Evolutionary conservation across 176 grass and related monocot species (phyloP).

Genomic region (Tillandsia leiboldiana): DNA sequence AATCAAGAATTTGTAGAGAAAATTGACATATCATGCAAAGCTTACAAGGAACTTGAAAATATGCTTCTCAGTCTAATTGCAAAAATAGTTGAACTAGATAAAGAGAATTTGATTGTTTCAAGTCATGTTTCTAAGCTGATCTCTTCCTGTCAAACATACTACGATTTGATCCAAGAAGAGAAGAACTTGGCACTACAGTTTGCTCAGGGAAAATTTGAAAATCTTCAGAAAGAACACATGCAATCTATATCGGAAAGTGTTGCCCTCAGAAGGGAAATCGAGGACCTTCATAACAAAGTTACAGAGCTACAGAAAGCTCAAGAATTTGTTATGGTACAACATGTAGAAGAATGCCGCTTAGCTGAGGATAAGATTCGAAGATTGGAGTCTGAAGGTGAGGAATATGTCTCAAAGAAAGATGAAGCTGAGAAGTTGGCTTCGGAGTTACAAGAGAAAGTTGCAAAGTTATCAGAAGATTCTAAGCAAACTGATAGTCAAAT

Average conservation of each 20-base stretch:
- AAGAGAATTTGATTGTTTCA: slow-evolving; percentile 48
- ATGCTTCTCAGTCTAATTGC: slow-evolving; percentile 37
- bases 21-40: slow-evolving; percentile 43
- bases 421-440: slow-evolving; percentile 42
- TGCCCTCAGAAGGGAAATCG: slow-evolving; percentile 48
- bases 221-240: slow-evolving; percentile 41
- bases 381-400: slow-evolving; percentile 59
- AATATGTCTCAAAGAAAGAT: slow-evolving; percentile 45
- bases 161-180: slow-evolving; percentile 57
- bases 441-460: slow-evolving; percentile 64
- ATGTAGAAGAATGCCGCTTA: slow-evolving; percentile 75
- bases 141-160: slow-evolving; percentile 51
- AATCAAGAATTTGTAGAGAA: slow-evolving; percentile 47
- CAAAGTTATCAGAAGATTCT: slow-evolving; percentile 50
- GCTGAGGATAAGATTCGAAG: slow-evolving; percentile 72
- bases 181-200: slow-evolving; percentile 39
- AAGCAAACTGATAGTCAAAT: slow-evolving; percentile 49
- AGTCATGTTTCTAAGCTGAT: slow-evolving; percentile 41
- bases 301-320: slow-evolving; percentile 73
- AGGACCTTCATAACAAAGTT: slow-evolving; percentile 54
- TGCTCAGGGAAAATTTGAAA: slow-evolving; percentile 55
- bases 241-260: slow-evolving; percentile 46
- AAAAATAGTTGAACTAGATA: slow-evolving; percentile 54
- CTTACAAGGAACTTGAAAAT: slow-evolving; percentile 47
- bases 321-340: slow-evolving; percentile 81